phyloP scores from a whole-genome alignment of 805 yeast genomes.

The Saturnispora kantuleensis region DNA sequence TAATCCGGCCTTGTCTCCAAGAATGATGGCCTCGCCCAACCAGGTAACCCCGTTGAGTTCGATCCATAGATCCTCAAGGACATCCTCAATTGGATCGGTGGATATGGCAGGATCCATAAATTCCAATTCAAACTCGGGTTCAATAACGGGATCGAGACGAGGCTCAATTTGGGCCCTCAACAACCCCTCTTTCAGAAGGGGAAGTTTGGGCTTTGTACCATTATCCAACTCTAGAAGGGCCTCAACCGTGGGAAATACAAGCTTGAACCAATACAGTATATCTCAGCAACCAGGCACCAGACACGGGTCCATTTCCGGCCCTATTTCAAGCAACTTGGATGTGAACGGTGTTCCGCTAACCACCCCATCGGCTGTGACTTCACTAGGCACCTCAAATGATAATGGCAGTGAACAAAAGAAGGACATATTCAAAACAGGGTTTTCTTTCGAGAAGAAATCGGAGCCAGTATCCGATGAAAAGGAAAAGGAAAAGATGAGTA shows the following conservation, averaged over 20 bases:
- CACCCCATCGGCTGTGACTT: background rate
- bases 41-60: constrained; percentile 4
- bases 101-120: constrained; percentile 3
- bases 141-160: constrained; percentile 8
- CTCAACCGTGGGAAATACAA: constrained; percentile 10
- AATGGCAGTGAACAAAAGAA: constrained; percentile 6
- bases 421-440: constrained; percentile 23
- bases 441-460: constrained; percentile 13
- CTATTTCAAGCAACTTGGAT: too few species aligned
- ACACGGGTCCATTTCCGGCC: background rate
- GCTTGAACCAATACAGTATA: constrained; percentile 12
- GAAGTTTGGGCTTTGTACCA: constrained; percentile 6
- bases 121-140: constrained; percentile 1
- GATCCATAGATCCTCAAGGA: constrained; percentile 9
- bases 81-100: constrained; percentile 11
- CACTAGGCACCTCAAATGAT: background rate
- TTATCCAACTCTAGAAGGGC: constrained; percentile 6
- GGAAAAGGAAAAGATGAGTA: constrained; percentile 10
- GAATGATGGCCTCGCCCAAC: constrained; percentile 10
- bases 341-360: background rate
- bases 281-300: background rate
- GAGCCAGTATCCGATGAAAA: background rate
- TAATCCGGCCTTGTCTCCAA: constrained; percentile 14
- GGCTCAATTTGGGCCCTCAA: constrained; percentile 11
- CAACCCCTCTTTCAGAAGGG: constrained; percentile 2